Base-by-base conservation (phyloP, 768 basidiomycete genomes). In the Dioszegia crocea region DNA sequence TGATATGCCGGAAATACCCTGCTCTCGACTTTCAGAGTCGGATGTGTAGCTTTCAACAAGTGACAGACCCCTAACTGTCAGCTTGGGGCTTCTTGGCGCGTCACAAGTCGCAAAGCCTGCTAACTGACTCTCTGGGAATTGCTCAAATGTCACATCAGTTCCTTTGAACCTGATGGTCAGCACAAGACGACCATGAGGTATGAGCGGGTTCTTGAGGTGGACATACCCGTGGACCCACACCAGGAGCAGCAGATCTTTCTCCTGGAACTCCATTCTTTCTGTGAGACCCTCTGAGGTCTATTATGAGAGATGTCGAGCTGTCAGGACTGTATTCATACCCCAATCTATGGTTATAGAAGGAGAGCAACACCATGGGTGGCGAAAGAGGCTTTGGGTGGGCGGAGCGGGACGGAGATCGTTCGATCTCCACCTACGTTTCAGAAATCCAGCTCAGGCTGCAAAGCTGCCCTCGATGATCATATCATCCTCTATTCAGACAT, bases 1-100 rank as follows among this genome's bases (percentile, higher is more conserved):
- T 96, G 88, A 66, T 94, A 97, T 1, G 85, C 86, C 23, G 92
- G 92, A 70, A 94, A 96, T 14, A 90, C 80, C n/a, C 86, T 77
- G 60, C 83, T 87, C 73, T 93, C 88, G 10, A 88, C 84, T 30
- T 70, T 70, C 4, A 84, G 77, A 38, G 83, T 78, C 2, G 79
- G 74, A 24, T 88, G 79, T 0, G 84, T 86, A 67, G 88, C 83
- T 6, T 84, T 79, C 4, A 94, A 80, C 41, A 91, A 77, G 69
- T 94, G 89, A 59, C 84, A 83, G 27, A 97, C 79, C 51, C 75
- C 68, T 70, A 31, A 14, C 3, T 2, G 36, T 45, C 29, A 45
- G 54, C 41, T 29, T 38, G 5, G 29, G 23, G 4, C 24, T n/a
- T n/a, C 23, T 45, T 45, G 9, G 39, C 26, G n/a, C 23, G 19